phyloP scores from a whole-genome alignment of 2,329 filamentous ascomycete species.

The Stachybotrys echinatus region DNA sequence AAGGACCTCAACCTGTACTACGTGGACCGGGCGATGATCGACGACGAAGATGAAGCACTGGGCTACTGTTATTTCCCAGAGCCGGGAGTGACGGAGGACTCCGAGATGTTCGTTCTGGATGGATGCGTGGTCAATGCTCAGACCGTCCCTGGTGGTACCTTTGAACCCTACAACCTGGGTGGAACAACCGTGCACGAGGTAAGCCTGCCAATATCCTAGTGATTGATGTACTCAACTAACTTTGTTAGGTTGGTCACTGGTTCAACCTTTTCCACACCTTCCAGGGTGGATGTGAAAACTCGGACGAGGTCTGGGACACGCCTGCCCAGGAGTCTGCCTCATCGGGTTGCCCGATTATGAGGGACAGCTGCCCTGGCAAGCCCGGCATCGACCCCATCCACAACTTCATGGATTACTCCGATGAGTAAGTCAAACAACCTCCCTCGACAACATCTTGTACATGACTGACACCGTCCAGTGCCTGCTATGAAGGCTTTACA shows the following conservation, averaged over 20 bases:
- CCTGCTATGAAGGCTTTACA: constrained; percentile 1
- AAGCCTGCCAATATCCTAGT: constrained; percentile 25
- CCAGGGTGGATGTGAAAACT: constrained; percentile 24
- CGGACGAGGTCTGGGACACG: constrained; percentile 32
- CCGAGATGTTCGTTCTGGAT: constrained; percentile 24
- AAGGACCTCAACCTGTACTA: neutral
- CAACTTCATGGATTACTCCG: constrained; percentile 4
- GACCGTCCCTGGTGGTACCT: constrained; percentile 30
- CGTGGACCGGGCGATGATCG: neutral
- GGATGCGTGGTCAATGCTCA: constrained; percentile 33
- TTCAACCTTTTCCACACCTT: constrained; percentile 38
- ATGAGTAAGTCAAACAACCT: constrained; percentile 31
- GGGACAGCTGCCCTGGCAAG: constrained; percentile 10
- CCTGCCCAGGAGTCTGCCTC: constrained; percentile 22
- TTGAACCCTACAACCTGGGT: constrained; percentile 22
- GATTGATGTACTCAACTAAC: constrained; percentile 34
- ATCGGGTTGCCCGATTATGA: constrained; percentile 18
- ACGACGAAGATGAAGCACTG: constrained; percentile 8
- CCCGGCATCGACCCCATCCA: neutral
- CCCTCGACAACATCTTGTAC: neutral
- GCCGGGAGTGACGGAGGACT: constrained; percentile 9
- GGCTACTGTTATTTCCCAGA: constrained; percentile 44
- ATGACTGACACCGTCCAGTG: neutral
- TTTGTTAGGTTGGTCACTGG: constrained; percentile 40
- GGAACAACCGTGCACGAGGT: constrained; percentile 25